Conservation (phyloP, 2,329 filamentous ascomycete genomes). For the Alternaria infectoria region DNA sequence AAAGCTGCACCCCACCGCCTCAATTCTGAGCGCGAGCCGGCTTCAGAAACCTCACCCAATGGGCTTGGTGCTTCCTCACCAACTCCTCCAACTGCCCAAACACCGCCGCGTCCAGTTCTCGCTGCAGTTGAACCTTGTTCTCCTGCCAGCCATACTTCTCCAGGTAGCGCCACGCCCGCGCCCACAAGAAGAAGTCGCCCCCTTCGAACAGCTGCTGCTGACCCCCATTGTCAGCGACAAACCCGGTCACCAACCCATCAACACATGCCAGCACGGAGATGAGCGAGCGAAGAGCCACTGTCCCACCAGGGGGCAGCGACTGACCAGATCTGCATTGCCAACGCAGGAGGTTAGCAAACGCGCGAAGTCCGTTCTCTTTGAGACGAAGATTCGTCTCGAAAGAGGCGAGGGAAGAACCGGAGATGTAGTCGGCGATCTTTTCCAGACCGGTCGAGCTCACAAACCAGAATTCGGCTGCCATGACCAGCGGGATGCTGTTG, state of each 20-base stretch:
- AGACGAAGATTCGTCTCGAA: not conserved
- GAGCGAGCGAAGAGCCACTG: not conserved
- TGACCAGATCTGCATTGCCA: not conserved
- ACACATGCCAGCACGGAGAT: not conserved
- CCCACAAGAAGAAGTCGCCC: not conserved
- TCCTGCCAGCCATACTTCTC: not conserved
- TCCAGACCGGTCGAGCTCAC: not conserved
- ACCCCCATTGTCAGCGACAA: constrained; percentile 1
- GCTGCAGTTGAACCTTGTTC: not conserved
- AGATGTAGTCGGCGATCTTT: not conserved
- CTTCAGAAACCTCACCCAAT: not conserved
- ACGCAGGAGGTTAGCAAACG: not conserved
- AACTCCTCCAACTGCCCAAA: not conserved
- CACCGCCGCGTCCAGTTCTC: not conserved
- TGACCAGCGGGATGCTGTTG: not conserved
- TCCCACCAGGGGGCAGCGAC: constrained; percentile 4
- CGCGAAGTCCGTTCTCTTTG: not conserved
- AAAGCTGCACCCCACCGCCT: not conserved
- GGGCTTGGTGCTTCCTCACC: not conserved
- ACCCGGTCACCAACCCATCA: not conserved
- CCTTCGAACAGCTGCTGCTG: not conserved
- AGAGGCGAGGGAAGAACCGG: not conserved
- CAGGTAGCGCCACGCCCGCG: not conserved
- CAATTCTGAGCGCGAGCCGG: not conserved
- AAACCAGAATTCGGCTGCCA: not conserved